Base-by-base conservation (phyloP, 1,284 basidiomycete genomes). In the Tilletiopsis washingtonensis region DNA sequence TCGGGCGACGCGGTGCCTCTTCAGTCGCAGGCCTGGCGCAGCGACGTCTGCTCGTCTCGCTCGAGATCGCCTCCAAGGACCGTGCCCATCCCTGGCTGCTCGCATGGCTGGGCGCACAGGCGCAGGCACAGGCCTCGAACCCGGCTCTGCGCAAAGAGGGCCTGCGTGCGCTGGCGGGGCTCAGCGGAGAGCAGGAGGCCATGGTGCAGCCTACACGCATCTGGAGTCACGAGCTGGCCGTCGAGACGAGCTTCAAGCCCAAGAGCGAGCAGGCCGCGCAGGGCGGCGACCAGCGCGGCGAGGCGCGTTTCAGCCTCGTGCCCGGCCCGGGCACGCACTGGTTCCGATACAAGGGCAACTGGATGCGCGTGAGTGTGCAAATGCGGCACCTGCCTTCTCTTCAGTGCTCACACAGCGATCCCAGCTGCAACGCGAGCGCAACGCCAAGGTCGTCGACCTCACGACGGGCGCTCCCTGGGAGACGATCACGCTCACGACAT, bases 21-120 rank as follows among this genome's bases (percentile, higher is more conserved):
- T 76, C 88, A 15, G 84, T 83, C 17, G 81, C 85, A 4, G 82
- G 81, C 3, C 79, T 85, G 27, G 82, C 91, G 38, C 90, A 88
- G 51, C 80, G 94, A 21, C 82, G 93, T 26, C 80, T 99, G 77
- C 83, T 98, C 44, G 91, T 98, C 39, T 86, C 89, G 4, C 81
- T 98, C 42, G 94, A 99, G 76, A 91, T 99, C 62, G 89, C 88
- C 45, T 96, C 91, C 65, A 90, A 91, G 69, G 94, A 99, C 73
- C 84, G 82, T 24, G 81, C 91, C 2, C 97, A 98, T 74, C 85
- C 89, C 32, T 98, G 94, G 91, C 93, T 98, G 74, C 82, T 99
- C 25, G 80, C 86, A 55, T 99, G 94, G 94, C 90, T 98, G 87
- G 84, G 90, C 2, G 81, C 71, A 1, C 75, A 72, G 51, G 68